Evolutionary conservation across 2,329 filamentous ascomycete species (phyloP).

Genomic region (Gnomoniopsis sp.): DNA sequence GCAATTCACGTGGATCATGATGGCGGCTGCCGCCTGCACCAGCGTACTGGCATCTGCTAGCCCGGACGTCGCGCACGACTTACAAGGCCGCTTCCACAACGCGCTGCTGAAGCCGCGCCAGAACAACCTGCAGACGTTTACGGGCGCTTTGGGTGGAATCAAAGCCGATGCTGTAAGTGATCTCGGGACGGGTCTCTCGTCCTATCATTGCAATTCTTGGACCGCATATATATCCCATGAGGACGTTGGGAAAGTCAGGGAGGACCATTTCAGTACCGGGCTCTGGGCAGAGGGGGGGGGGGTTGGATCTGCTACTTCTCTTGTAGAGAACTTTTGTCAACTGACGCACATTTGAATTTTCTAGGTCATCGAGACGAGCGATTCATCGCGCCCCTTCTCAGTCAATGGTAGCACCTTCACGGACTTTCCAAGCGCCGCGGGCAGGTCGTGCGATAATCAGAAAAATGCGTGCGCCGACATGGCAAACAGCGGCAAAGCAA

Average conservation of each 20-base stretch:
- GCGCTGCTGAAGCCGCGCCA: conserved; percentile 31
- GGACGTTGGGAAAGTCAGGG: not conserved
- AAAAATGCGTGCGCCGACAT: conserved; percentile 43
- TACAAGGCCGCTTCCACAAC: conserved; percentile 33
- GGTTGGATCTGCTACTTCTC: not conserved
- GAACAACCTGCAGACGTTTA: conserved; percentile 40
- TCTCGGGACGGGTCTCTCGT: too few relatives aligned
- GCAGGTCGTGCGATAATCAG: conserved; percentile 46
- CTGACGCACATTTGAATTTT: not conserved
- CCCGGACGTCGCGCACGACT: conserved; percentile 27
- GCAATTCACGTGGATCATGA: not conserved
- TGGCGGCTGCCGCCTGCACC: conserved; percentile 1
- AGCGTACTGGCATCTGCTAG: conserved; percentile 13
- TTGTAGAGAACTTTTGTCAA: not conserved
- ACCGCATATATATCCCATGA: not conserved
- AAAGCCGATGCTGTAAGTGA: conserved; percentile 32
- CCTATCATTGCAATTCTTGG: too few relatives aligned
- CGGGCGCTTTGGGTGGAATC: conserved; percentile 36
- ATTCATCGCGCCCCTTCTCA: conserved; percentile 38
- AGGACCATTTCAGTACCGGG: not conserved
- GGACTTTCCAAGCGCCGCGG: conserved; percentile 39
- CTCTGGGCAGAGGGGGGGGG: not conserved
- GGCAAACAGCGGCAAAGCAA: conserved; percentile 34
- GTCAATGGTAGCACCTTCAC: conserved; percentile 43
- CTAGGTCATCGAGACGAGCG: conserved; percentile 37